These are phyloP conservation scores for Phytophthora hybrid DNA, from an alignment of 352 stramenopile genomes.

Conservation along the genomic window DNA sequence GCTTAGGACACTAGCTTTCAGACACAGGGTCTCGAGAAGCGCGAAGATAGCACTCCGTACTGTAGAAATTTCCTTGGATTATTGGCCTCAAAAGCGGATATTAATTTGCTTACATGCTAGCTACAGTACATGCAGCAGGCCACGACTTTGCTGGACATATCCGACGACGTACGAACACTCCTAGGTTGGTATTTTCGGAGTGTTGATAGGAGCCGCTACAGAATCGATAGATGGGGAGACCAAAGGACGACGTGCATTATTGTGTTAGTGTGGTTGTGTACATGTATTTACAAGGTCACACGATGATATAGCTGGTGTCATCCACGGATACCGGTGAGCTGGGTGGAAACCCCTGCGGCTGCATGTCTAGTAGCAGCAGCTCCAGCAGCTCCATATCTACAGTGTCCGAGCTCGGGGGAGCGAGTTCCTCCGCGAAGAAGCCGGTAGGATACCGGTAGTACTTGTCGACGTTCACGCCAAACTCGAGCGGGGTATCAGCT, in stretches of 20 bases:
- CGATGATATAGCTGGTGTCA: background rate
- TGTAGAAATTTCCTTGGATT: too few relatives aligned
- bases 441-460: background rate
- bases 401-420: slow-evolving; percentile 6
- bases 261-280: background rate
- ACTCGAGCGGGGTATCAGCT: background rate
- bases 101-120: too few relatives aligned
- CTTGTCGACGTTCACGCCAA: background rate
- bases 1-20: too few relatives aligned
- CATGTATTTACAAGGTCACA: background rate
- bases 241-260: background rate
- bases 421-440: background rate
- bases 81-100: too few relatives aligned
- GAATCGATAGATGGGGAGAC: too few relatives aligned
- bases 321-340: slow-evolving; percentile 1
- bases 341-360: background rate
- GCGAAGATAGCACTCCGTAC: too few relatives aligned
- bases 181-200: too few relatives aligned
- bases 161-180: too few relatives aligned
- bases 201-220: too few relatives aligned
- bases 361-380: slow-evolving; percentile 29
- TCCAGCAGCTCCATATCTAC: slow-evolving; percentile 36
- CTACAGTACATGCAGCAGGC: too few relatives aligned
- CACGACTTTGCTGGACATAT: too few relatives aligned
- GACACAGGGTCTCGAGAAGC: too few relatives aligned